Evolutionary conservation across 1,284 basidiomycete genomes (phyloP), one percentile per base, ranked within the genome.

Genomic region (Marasmius sp.): DNA sequence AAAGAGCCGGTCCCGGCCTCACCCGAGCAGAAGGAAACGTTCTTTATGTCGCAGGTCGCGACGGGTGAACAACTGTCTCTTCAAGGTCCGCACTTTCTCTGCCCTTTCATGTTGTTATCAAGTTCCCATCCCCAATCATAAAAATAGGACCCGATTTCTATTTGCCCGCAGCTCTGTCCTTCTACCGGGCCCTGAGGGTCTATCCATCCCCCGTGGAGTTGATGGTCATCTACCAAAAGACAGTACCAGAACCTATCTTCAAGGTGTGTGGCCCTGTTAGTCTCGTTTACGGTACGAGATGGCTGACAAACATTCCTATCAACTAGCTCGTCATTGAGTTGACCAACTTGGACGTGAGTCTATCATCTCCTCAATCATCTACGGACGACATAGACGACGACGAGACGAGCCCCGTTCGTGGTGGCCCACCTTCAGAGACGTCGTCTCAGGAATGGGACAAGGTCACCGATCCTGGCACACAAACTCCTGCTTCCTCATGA

Each of bases 141-240:
- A 49, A 56, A n/a, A 14, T 67, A 96, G 94, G 94, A 48, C 90
- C 92, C 52, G 77, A 83, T 45, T 88, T 88, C 75, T 80, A 91
- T 70, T 81, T 97, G 52, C 82, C 88, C 18, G 91, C 97, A 7
- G 95, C 97, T 34, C 79, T 93, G 71, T 87, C 91, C 59, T 98
- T 98, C 85, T 98, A 91, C 85, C 87, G 93, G 63, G 97, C 95
- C 6, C 86, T 98, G 65, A 87, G 93, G 62, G 95, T 97, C 51
- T 99, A 98, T 80, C 97, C 96, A 61, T 87, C 91, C 54, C 94
- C 95, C 10, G 86, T 95, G 50, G 95, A 98, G 75, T 86, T 98
- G 66, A 89, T 97, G 68, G 85, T 89, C 74, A 94, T 98, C 70
- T 97, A 97, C 75, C 89, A 98, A 78, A 93, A 93, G 79, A 95